Conservation (phyloP, 805 yeast species). For the Lachancea kluyveri region DNA sequence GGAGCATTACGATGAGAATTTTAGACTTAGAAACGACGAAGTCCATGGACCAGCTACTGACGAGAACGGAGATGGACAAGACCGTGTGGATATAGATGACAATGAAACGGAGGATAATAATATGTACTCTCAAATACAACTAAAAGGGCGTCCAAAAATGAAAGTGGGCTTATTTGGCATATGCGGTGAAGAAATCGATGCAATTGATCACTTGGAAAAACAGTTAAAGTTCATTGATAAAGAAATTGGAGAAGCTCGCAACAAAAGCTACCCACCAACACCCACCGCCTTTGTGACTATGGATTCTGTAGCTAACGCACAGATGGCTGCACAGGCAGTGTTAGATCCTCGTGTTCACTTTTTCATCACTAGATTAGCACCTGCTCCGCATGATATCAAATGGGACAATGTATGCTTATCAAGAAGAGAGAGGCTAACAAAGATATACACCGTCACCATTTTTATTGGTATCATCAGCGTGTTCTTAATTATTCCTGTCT, state of each 20-base stretch:
- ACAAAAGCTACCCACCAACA: slow-evolving; percentile 68
- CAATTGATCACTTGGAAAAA: slow-evolving; percentile 69
- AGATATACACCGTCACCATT: slow-evolving; percentile 37
- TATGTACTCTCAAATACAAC: slow-evolving; percentile 22
- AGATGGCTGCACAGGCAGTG: slow-evolving; percentile 93
- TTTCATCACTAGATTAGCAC: slow-evolving; percentile 78
- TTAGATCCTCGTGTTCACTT: slow-evolving; percentile 84
- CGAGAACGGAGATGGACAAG: slow-evolving; percentile 3
- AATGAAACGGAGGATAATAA: slow-evolving; percentile 15
- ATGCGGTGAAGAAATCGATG: slow-evolving; percentile 68
- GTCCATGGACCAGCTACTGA: slow-evolving; percentile 1
- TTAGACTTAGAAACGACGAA: slow-evolving; percentile 13
- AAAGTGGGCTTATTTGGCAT: slow-evolving; percentile 55
- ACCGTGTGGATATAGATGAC: slow-evolving; percentile 4
- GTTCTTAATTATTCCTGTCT: slow-evolving; percentile 74
- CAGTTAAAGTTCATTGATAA: slow-evolving; percentile 64
- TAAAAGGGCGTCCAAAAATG: slow-evolving; percentile 53
- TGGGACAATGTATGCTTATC: slow-evolving; percentile 89
- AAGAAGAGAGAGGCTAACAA: slow-evolving; percentile 59
- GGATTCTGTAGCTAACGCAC: slow-evolving; percentile 94
- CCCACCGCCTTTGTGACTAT: slow-evolving; percentile 91
- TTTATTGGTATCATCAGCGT: slow-evolving; percentile 49
- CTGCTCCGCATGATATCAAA: slow-evolving; percentile 91
- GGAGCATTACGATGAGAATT: slow-evolving; percentile 21
- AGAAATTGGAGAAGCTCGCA: slow-evolving; percentile 59